These are phyloP conservation scores for Fraxinus baroniana DNA, from an alignment of 305 asterid genomes.

Conservation along the genomic window DNA sequence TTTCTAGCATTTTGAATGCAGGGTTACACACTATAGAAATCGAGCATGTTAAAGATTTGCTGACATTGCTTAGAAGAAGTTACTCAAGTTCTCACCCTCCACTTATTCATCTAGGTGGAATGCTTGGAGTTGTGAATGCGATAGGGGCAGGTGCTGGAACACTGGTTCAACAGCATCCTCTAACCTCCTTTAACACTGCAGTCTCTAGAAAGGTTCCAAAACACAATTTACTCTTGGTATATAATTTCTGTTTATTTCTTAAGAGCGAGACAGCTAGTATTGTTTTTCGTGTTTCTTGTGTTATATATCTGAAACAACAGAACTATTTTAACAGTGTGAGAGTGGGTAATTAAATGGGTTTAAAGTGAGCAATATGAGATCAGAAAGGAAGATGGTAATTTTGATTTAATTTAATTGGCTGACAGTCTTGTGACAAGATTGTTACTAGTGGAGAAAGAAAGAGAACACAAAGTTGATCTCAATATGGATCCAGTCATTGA, in stretches of 20 bases:
- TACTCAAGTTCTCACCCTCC: slow-evolving; percentile 66
- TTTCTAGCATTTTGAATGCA: slow-evolving; percentile 55
- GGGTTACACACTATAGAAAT: slow-evolving; percentile 57
- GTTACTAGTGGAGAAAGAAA: slow-evolving; percentile 12
- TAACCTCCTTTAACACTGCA: slow-evolving; percentile 25
- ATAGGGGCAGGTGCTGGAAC: slow-evolving; percentile 86
- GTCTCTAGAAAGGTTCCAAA: slow-evolving; percentile 58
- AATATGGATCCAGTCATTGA: not conserved
- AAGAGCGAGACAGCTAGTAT: not conserved
- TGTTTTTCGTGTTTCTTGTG: not conserved
- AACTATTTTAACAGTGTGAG: not conserved
- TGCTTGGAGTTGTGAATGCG: slow-evolving; percentile 82
- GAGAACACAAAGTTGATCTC: not conserved
- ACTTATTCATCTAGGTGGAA: slow-evolving; percentile 75
- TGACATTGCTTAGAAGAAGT: slow-evolving; percentile 58
- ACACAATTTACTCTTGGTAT: slow-evolving; percentile 7
- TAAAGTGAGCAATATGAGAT: not conserved
- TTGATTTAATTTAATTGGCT: slow-evolving; percentile 18
- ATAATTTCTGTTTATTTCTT: not conserved
- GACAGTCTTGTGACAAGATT: not conserved
- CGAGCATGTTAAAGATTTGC: slow-evolving; percentile 54
- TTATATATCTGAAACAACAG: not conserved
- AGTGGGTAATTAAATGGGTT: not conserved
- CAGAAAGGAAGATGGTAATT: not conserved
- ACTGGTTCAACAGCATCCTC: slow-evolving; percentile 35